These are phyloP conservation scores for Stemphylium lycopersici DNA, from an alignment of 2,329 filamentous ascomycete genomes.

Conservation along the genomic window DNA sequence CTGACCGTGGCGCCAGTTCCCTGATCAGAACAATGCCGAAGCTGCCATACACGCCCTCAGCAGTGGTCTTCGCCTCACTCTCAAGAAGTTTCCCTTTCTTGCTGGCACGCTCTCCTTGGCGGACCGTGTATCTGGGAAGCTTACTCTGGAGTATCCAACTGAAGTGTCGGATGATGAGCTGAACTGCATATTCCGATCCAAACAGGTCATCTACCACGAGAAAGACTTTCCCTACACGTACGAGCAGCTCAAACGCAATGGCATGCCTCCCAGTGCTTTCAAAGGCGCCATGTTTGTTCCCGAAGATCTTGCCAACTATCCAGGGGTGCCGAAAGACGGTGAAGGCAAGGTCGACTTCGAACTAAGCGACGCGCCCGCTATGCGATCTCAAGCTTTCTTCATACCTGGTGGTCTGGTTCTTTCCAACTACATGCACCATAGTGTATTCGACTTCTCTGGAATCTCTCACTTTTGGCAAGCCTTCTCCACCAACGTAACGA, in stretches of 20 bases:
- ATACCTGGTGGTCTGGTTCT: slow-evolving; percentile 44
- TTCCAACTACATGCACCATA: slow-evolving; percentile 45
- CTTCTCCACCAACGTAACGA: slow-evolving; percentile 33
- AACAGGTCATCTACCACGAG: slow-evolving; percentile 24
- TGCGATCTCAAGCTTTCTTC: slow-evolving; percentile 43
- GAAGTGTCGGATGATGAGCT: slow-evolving; percentile 24
- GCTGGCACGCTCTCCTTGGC: slow-evolving; percentile 39
- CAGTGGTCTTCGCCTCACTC: slow-evolving; percentile 30
- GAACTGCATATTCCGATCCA: slow-evolving; percentile 28
- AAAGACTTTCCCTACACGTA: slow-evolving; percentile 34
- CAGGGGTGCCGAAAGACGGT: slow-evolving; percentile 33
- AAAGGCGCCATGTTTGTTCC: slow-evolving; percentile 38
- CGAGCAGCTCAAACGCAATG: slow-evolving; percentile 34
- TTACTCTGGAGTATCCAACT: slow-evolving; percentile 35
- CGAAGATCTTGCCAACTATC: slow-evolving; percentile 34
- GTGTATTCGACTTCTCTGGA: slow-evolving; percentile 41
- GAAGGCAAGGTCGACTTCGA: slow-evolving; percentile 39
- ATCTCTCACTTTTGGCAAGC: slow-evolving; percentile 36
- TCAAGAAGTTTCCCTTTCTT: slow-evolving; percentile 38
- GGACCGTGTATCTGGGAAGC: slow-evolving; percentile 29
- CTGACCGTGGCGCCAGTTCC: slow-evolving; percentile 27
- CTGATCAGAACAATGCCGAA: slow-evolving; percentile 33
- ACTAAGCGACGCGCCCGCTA: slow-evolving; percentile 33
- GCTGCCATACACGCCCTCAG: slow-evolving; percentile 34
- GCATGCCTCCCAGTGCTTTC: slow-evolving; percentile 44